These are phyloP conservation scores for Peniophora sp. DNA, from an alignment of 1,284 basidiomycete species.

Conservation along the genomic window DNA sequence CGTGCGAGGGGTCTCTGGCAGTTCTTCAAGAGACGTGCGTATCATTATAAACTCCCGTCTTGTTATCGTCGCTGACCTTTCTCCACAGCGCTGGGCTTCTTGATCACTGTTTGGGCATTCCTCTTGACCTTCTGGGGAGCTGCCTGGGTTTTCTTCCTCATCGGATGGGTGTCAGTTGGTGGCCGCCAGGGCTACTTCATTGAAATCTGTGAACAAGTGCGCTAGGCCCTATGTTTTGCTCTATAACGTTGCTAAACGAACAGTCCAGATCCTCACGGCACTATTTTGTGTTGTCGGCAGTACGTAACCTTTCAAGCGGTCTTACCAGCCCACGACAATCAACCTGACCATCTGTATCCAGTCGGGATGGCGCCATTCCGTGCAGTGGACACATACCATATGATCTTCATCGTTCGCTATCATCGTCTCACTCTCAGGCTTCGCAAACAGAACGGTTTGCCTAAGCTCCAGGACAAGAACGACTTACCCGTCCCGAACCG, in stretches of 20 bases:
- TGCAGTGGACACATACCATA: conserved; percentile 10
- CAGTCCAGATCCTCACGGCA: conserved; percentile 5
- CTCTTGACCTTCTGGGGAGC: conserved; percentile 9
- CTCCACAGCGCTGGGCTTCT: conserved; percentile 3
- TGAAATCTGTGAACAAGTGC: conserved; percentile 7
- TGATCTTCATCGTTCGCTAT: conserved; percentile 5
- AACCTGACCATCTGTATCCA: not conserved
- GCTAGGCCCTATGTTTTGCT: not conserved
- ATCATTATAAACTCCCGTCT: not conserved
- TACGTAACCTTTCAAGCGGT: conserved; percentile 2
- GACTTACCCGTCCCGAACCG: conserved; percentile 4
- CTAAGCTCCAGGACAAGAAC: conserved; percentile 7
- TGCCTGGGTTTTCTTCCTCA: conserved; percentile 9
- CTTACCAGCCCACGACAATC: no score
- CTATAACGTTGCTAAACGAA: not conserved
- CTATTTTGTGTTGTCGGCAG: conserved; percentile 6
- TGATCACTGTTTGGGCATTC: conserved; percentile 6
- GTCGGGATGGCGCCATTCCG: conserved; percentile 10
- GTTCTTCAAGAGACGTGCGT: conserved; percentile 3
- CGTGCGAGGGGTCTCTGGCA: conserved; percentile 5
- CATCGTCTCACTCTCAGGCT: conserved; percentile 4
- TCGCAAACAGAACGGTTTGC: conserved; percentile 2
- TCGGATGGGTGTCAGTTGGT: conserved; percentile 6
- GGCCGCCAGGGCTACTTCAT: conserved; percentile 6
- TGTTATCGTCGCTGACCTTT: not conserved